Evolutionary conservation across 2,329 filamentous ascomycete species (phyloP).

Genomic region (Aspergillus tamarii): DNA sequence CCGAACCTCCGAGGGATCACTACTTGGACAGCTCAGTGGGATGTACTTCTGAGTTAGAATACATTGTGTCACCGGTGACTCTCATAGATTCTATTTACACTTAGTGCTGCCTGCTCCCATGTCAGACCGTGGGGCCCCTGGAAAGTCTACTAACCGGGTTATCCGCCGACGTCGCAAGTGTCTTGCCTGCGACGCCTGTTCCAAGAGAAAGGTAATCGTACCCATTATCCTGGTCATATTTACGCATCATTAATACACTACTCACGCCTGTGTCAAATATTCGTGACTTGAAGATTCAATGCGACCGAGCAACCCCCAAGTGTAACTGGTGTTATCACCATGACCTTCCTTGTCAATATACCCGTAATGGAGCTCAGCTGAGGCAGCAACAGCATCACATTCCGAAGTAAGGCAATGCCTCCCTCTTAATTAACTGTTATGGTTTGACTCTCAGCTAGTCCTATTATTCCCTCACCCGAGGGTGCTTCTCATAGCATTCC

Average conservation of each 20-base stretch:
- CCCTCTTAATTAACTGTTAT: too few species aligned
- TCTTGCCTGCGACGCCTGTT: conserved; percentile 13
- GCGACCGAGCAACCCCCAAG: conserved; percentile 12
- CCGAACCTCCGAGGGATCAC: too few species aligned
- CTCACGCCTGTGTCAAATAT: not conserved
- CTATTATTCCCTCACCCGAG: too few species aligned
- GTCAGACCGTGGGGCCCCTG: not conserved
- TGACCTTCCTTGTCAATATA: conserved; percentile 12
- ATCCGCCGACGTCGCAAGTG: conserved; percentile 7
- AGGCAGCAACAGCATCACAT: not conserved
- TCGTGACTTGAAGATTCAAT: conserved; percentile 11
- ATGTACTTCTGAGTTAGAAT: too few species aligned
- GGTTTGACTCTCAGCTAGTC: too few species aligned
- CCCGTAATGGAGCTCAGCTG: not conserved
- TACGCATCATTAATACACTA: not conserved
- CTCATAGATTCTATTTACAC: too few species aligned
- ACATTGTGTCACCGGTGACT: too few species aligned
- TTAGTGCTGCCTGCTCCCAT: not conserved
- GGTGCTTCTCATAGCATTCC: too few species aligned
- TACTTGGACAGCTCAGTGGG: too few species aligned
- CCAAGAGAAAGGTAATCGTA: conserved; percentile 10
- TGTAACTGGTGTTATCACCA: conserved; percentile 20
- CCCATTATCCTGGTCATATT: not conserved
- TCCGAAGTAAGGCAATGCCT: not conserved
- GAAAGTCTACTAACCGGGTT: not conserved